Conservation (phyloP, 345 rosid species). For the Sisymbrium irio region DNA sequence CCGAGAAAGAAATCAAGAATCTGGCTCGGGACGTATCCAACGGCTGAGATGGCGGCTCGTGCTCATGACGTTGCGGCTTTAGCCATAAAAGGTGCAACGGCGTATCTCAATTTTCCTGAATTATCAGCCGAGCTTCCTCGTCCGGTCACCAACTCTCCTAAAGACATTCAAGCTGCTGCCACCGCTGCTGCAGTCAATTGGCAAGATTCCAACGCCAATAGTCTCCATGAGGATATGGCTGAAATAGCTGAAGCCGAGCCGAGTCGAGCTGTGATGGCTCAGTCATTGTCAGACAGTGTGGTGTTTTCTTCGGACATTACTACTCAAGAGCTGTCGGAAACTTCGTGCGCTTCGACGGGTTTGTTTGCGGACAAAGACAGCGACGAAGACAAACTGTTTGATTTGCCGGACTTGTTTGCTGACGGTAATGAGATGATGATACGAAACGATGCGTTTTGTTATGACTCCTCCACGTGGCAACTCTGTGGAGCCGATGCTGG, state of each 20-base stretch:
- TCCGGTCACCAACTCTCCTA: slow-evolving; percentile 47
- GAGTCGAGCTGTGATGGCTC: slow-evolving; percentile 29
- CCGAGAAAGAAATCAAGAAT: slow-evolving; percentile 79
- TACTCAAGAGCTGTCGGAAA: slow-evolving; percentile 41
- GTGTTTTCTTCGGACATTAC: slow-evolving; percentile 23
- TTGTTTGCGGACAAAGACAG: slow-evolving; percentile 26
- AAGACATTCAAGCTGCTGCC: slow-evolving; percentile 62
- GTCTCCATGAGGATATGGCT: background rate
- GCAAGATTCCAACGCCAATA: slow-evolving; percentile 8
- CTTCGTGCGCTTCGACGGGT: slow-evolving; percentile 34
- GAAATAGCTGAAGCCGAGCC: slow-evolving; percentile 35
- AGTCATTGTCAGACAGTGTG: slow-evolving; percentile 25
- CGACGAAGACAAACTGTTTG: slow-evolving; percentile 70
- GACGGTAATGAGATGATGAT: slow-evolving; percentile 34
- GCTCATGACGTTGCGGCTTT: slow-evolving; percentile 79
- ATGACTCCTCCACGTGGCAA: slow-evolving; percentile 64
- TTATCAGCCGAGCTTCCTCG: slow-evolving; percentile 50
- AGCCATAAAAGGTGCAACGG: slow-evolving; percentile 66
- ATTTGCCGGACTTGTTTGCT: slow-evolving; percentile 75
- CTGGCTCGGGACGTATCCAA: slow-evolving; percentile 77
- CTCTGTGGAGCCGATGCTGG: slow-evolving; percentile 55
- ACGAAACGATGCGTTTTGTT: slow-evolving; percentile 43
- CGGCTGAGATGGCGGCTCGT: slow-evolving; percentile 85
- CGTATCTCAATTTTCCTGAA: slow-evolving; percentile 65
- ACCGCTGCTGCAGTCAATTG: slow-evolving; percentile 52